Evolutionary conservation across 2,329 filamentous ascomycete species (phyloP), one percentile per base, ranked within the genome.

Genomic region (Biscogniauxia sp.): DNA sequence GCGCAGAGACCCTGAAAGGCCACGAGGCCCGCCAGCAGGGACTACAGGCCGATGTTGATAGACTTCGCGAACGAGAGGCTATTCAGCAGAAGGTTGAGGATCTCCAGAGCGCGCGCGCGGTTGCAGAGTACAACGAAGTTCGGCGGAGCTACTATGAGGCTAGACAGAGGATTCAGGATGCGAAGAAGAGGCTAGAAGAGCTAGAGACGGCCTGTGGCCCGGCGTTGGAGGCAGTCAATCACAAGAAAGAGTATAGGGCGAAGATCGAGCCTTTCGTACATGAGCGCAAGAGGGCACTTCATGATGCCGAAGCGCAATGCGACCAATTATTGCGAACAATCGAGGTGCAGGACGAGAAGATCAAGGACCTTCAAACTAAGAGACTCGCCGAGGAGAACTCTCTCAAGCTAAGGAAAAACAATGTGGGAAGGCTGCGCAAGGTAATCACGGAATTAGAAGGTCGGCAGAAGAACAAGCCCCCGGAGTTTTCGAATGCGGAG

Each of bases 11-110:
- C 25, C 77, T 98, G 7, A 80, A 80, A 56, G 86, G 84, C 58
- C 78, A 94, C 53, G 87, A 96, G 72, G 82, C 79, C 50, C 87
- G 92, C 26, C 94, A 98, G 64, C 79, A 84, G 63, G 84, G 86
- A 55, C 85, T 96, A 52, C 86, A 91, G 69, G 88, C 85, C 9
- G 93, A 97, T 69, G 93, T 98, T 23, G 89, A 96, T 68, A 88
- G 91, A 64, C 83, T 95, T 70, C 85, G 86, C 54, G 89, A 98
- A 73, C 86, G 93, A 60, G 85, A 89, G 58, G 82, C 85, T 56
- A 85, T 93, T 55, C 80, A 89, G 69, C 78, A 84, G 56, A 85
- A 84, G 59, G 81, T 94, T 4, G 78, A 83, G 25, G 80, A 89
- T 53, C 80, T 97, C 53, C 81, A 89, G 64, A 84, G 83, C 41